A percentile compares a stretch with the other conserved stretches of the same genome.
Conservation (phyloP, 2,329 filamentous ascomycete species). For the Neofusicoccum sp. region DNA sequence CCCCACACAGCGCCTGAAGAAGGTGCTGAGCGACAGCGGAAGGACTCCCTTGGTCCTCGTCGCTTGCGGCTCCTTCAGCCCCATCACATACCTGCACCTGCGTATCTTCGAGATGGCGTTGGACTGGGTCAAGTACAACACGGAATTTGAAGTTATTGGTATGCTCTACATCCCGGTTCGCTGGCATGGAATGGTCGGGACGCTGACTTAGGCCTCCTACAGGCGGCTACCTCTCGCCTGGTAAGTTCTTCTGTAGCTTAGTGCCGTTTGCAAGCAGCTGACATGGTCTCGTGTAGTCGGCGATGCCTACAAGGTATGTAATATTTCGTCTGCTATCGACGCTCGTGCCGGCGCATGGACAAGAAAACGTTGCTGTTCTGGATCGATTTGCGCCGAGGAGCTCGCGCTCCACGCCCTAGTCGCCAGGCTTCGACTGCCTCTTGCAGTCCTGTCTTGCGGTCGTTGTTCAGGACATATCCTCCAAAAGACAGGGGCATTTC, state of each 20-base stretch:
- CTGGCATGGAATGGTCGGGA: background rate
- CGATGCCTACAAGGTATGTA: conserved; percentile 17
- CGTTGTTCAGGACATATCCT: too few species aligned
- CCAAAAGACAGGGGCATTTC: background rate
- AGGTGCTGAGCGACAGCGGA: conserved; percentile 53
- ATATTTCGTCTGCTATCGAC: background rate
- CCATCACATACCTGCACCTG: conserved; percentile 72
- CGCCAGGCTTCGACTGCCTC: too few species aligned
- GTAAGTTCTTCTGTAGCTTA: background rate
- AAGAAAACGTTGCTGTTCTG: background rate
- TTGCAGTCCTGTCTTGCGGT: too few species aligned
- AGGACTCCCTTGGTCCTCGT: conserved; percentile 63
- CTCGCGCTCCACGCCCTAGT: too few species aligned
- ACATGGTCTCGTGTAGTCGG: conserved; percentile 9
- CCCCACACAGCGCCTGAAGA: conserved; percentile 59
- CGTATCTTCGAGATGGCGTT: conserved; percentile 87
- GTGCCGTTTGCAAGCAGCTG: background rate
- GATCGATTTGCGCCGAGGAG: too few species aligned
- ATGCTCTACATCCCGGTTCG: conserved; percentile 56
- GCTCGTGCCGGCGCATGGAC: background rate
- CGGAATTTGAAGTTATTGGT: conserved; percentile 78
- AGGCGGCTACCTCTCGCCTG: conserved; percentile 16
- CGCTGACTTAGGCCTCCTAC: background rate
- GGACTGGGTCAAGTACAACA: conserved; percentile 70
- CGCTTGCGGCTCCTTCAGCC: conserved; percentile 70